Evolutionary conservation across 2,329 filamentous ascomycete genomes (phyloP), one percentile per base, ranked within the genome.

Genomic region (Cyphellophora europaea): DNA sequence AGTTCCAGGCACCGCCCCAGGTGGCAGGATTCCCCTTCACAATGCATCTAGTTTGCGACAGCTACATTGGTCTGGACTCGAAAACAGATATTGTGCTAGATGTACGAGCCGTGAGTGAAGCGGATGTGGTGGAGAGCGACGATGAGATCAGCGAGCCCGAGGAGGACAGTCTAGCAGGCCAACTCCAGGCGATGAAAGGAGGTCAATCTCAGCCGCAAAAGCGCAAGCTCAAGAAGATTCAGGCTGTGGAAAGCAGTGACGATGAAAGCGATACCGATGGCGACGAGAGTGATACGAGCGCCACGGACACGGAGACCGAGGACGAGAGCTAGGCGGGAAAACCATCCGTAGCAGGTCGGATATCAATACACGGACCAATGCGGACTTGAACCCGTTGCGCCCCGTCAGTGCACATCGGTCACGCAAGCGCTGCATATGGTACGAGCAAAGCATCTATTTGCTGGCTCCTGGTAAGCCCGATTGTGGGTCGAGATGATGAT

Each of bases 111-210:
- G 79, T 84, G 19, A 82, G 76, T 59, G 91, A 89, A 64, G 88
- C 85, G 4, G 80, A 75, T 13, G 74, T 81, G 48, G 79, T 93
- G 54, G 74, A 76, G 34, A 45, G 47, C 15, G 82, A 79, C 48
- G 91, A 94, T 51, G 91, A 98, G 40, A 98, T 98, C 48, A 93
- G 85, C 55, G 91, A 98, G 58, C 91, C 93, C 21, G 91, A 96
- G 45, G 91, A 98, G 69, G 91, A 91, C 94, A 71, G 86, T 2
- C 70, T 95, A 48, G 88, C 87, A 32, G 87, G 87, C 41, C 85
- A 93, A 61, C 91, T 94, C 84, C 79, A 79, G 43, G 81, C 82
- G 10, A 74, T 93, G 42, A 93, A 91, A 66, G 80, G 79, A 10
- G 54, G 63, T 19, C 65, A 72, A 25, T 61, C 72, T 5, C 54